A percentile compares a stretch with the other conserved stretches of the same genome.
phyloP scores from a whole-genome alignment of 495 filamentous ascomycete species.

The Baudoinia panamericana region DNA sequence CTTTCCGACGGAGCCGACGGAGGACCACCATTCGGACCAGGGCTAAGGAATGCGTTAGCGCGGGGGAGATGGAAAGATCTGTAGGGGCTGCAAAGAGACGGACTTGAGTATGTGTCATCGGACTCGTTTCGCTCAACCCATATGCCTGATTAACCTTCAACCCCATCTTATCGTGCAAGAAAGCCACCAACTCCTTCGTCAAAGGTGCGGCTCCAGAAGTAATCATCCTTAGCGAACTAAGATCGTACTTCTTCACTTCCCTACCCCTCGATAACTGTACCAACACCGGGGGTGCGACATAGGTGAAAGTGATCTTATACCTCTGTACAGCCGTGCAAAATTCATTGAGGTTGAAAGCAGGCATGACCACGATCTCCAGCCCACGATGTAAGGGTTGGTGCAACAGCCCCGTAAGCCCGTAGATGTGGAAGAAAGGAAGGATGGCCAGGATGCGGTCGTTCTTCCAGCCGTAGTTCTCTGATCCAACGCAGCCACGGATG shows the following conservation, averaged over 20 bases:
- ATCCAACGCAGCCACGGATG: conserved; percentile 32
- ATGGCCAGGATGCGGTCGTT: conserved; percentile 61
- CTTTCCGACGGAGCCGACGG: conserved; percentile 68
- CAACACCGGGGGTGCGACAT: conserved; percentile 76
- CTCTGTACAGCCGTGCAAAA: conserved; percentile 67
- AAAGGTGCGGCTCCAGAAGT: conserved; percentile 85
- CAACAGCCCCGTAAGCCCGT: conserved; percentile 52
- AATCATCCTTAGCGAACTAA: conserved; percentile 67
- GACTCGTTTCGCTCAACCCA: conserved; percentile 47
- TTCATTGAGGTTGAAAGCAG: conserved; percentile 68
- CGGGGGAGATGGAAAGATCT: too few species aligned
- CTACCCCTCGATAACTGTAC: conserved; percentile 71
- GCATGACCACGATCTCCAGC: conserved; percentile 58
- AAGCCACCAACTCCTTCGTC: conserved; percentile 66
- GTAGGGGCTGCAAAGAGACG: too few species aligned
- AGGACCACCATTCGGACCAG: conserved; percentile 64
- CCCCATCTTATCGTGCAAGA: conserved; percentile 59
- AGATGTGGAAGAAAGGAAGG: conserved; percentile 89
- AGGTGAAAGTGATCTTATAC: conserved; percentile 60
- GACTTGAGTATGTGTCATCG: conserved; percentile 32
- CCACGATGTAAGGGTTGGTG: conserved; percentile 55
- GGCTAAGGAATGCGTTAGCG: conserved; percentile 33
- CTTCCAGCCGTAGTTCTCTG: conserved; percentile 45
- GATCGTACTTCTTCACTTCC: conserved; percentile 60
- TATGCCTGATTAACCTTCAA: conserved; percentile 44